Evolutionary conservation across 495 filamentous ascomycete species (phyloP).

Genomic region (Chaetomium fimeti): DNA sequence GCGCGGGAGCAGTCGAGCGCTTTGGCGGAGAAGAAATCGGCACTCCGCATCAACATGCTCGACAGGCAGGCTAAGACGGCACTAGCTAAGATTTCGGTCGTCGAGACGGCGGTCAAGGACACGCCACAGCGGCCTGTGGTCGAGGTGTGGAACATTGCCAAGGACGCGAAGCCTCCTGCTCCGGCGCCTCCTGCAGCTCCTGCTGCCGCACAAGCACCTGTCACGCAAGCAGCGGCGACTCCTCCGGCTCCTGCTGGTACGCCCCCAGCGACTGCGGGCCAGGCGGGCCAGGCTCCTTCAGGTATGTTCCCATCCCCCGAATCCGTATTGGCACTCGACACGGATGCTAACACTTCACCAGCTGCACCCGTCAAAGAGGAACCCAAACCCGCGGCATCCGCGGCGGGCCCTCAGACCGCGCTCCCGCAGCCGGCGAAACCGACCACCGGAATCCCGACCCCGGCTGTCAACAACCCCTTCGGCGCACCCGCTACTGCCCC

Average conservation of each 20-base stretch:
- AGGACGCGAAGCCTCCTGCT: constrained; percentile 62
- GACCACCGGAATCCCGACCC: constrained; percentile 5
- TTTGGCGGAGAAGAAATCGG: constrained; percentile 61
- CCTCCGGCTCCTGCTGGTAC: background rate
- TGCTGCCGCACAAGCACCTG: constrained; percentile 24
- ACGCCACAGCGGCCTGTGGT: constrained; percentile 76
- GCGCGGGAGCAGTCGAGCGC: constrained; percentile 40
- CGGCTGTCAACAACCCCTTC: constrained; percentile 26
- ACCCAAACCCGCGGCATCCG: constrained; percentile 23
- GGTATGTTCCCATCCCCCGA: constrained; percentile 27
- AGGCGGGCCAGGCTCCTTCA: constrained; percentile 32
- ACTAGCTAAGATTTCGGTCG: constrained; percentile 70
- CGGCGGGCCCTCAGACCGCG: constrained; percentile 8
- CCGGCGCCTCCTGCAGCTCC: constrained; percentile 26
- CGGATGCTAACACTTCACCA: constrained; percentile 31
- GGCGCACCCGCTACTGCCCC: constrained; percentile 21
- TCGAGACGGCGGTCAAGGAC: constrained; percentile 75
- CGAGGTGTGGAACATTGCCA: constrained; percentile 81
- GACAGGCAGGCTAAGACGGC: constrained; percentile 65
- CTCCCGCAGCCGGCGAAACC: constrained; percentile 21
- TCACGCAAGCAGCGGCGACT: constrained; percentile 3
- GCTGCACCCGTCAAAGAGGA: constrained; percentile 29
- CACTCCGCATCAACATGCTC: constrained; percentile 74
- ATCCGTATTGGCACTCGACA: background rate
- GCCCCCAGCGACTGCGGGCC: constrained; percentile 23